Evolutionary conservation across 192 early-diverging fungal genomes (phyloP), one percentile per base, ranked within the genome.

Genomic region (Gamsiella multidivaricata): DNA sequence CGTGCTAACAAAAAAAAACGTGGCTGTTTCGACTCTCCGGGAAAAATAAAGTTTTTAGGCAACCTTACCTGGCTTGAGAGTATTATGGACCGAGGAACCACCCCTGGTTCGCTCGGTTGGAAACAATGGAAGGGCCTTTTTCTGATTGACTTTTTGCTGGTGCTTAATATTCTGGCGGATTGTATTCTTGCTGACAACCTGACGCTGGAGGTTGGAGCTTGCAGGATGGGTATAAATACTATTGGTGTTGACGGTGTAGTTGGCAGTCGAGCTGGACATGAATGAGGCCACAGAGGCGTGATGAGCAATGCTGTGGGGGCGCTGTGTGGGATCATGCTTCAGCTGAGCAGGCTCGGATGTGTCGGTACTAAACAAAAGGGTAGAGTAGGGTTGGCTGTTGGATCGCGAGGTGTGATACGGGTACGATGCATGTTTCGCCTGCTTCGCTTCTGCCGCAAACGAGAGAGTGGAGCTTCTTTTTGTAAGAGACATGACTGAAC

Each of bases 51-150:
- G 15, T 22, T 17, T 15, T n/a, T 17, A 15, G 42, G 18, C 8
- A 62, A 57, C 43, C 32, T 64, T 69, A 78, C 74, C 65, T 64
- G 74, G 65, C 47, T 56, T 60, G 1, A 78, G 36, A 50, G 36
- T 29, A 31, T 73, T 49, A 39, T 58, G 74, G 22, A 53, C 28
- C 9, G 39, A 59, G n/a, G 55, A 12, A 10, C 60, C 17, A 2
- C 74, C 74, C 43, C 74, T 53, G 0, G 74, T 78, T 25, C 74
- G 56, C 15, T 61, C 49, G 1, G 74, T 78, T 3, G 74, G 74
- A 41, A 78, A 78, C 28, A 78, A 41, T 0, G 60, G 74, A 20
- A 78, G 22, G 12, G 60, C 29, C 47, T 43, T 51, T 15, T 69
- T 67, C 42, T 69, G 62, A 17, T 73, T 51, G 0, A 45, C 9